A percentile compares a stretch with the other conserved stretches of the same genome.
Evolutionary conservation across 352 stramenopile genomes (phyloP).

Genomic region (Pythium myriotylum): DNA sequence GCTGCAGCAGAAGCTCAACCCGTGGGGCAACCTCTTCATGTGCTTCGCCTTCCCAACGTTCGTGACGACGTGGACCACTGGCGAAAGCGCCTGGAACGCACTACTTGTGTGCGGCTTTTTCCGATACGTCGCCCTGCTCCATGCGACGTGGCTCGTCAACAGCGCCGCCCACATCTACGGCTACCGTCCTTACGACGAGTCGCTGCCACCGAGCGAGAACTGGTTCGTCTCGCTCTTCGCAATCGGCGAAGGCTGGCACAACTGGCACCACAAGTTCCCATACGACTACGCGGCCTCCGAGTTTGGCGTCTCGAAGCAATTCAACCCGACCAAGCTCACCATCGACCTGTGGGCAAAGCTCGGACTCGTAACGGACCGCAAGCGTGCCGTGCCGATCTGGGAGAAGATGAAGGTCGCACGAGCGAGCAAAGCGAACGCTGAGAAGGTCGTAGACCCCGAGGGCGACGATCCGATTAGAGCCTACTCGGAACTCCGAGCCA

Average conservation of each 20-base stretch:
- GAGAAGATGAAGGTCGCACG: constrained; percentile 88
- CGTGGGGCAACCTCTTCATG: constrained; percentile 98
- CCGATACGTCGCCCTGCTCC: constrained; percentile 90
- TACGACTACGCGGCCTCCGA: constrained; percentile 99
- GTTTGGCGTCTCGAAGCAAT: constrained; percentile 95
- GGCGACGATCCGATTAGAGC: constrained; percentile 53
- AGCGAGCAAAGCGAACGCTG: constrained; percentile 37
- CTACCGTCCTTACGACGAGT: constrained; percentile 96
- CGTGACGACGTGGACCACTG: constrained; percentile 81
- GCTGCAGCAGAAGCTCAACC: constrained; percentile 97
- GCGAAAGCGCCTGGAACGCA: constrained; percentile 95
- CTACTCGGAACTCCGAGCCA: constrained; percentile 72
- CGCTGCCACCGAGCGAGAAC: constrained; percentile 94
- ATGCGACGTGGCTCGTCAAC: constrained; percentile 99
- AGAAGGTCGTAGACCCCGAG: constrained; percentile 55
- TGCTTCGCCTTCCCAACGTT: constrained; percentile 96
- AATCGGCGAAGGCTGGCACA: constrained; percentile 98
- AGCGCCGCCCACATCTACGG: constrained; percentile 98
- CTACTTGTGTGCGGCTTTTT: constrained; percentile 96
- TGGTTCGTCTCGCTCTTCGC: constrained; percentile 95
- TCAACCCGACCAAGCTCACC: constrained; percentile 98
- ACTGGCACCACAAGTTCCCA: constrained; percentile 99
- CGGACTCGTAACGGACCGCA: constrained; percentile 94
- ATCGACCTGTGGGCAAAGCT: constrained; percentile 93
- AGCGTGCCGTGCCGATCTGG: constrained; percentile 95